These are phyloP conservation scores for Chalara sp. DNA, from an alignment of 2,329 filamentous ascomycete genomes.

Conservation along the genomic window DNA sequence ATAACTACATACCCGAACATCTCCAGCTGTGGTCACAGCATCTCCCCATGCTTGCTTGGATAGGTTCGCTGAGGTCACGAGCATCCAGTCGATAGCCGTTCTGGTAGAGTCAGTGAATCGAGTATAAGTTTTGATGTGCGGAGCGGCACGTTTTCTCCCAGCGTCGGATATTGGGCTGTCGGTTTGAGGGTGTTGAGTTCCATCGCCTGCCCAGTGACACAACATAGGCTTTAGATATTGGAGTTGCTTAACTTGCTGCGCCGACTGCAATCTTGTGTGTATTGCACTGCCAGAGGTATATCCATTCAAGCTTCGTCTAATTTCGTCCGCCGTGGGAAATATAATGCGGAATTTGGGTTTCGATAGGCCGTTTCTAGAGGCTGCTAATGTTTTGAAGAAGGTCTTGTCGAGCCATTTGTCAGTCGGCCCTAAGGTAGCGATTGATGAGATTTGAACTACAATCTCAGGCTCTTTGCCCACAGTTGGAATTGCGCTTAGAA, in stretches of 20 bases:
- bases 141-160: slow-evolving; percentile 63
- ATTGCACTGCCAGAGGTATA: slow-evolving; percentile 74
- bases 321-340: slow-evolving; percentile 75
- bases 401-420: slow-evolving; percentile 67
- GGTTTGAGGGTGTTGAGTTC: slow-evolving; percentile 10
- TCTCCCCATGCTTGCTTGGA: slow-evolving; percentile 88
- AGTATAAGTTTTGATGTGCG: slow-evolving; percentile 87
- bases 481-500: slow-evolving; percentile 48
- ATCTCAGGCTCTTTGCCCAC: slow-evolving; percentile 37
- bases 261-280: slow-evolving; percentile 69
- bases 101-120: slow-evolving; percentile 41
- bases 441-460: slow-evolving; percentile 67
- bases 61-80: slow-evolving; percentile 85
- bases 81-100: slow-evolving; percentile 69
- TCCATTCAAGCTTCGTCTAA: slow-evolving; percentile 69
- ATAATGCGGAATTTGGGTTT: slow-evolving; percentile 60
- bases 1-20: slow-evolving; percentile 70
- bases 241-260: slow-evolving; percentile 67
- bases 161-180: slow-evolving; percentile 35
- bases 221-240: slow-evolving; percentile 64
- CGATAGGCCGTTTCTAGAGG: slow-evolving; percentile 18
- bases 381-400: slow-evolving; percentile 45
- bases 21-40: slow-evolving; percentile 43
- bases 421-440: slow-evolving; percentile 67
- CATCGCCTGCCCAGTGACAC: slow-evolving; percentile 69